Conservation (phyloP, 2,329 filamentous ascomycete genomes). For the Ophiostoma montium region DNA sequence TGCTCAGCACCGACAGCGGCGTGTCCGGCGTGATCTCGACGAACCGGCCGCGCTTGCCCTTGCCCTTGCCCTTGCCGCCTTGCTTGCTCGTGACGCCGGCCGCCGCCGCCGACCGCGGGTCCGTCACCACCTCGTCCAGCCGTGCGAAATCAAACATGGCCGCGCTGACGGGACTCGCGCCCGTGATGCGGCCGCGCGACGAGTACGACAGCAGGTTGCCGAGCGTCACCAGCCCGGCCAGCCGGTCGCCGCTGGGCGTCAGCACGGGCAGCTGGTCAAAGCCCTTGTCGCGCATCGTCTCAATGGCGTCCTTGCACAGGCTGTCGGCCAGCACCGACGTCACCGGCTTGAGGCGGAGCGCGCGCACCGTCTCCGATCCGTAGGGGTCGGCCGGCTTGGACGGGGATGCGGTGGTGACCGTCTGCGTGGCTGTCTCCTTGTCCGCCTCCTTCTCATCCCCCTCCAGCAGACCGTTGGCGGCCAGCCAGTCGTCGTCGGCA, state of each 20-base stretch:
- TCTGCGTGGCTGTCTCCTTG: too few relatives aligned
- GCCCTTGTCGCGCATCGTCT: slow-evolving; percentile 95
- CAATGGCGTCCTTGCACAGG: slow-evolving; percentile 73
- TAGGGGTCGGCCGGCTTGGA: slow-evolving; percentile 61
- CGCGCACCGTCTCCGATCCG: slow-evolving; percentile 61
- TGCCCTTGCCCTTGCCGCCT: too few relatives aligned
- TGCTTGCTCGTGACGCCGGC: not conserved
- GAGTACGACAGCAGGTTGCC: slow-evolving; percentile 90
- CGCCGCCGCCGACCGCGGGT: slow-evolving; percentile 39
- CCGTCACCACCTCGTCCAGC: slow-evolving; percentile 80
- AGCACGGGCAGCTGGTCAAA: slow-evolving; percentile 96
- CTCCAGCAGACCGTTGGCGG: slow-evolving; percentile 86
- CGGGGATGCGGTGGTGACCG: too few relatives aligned
- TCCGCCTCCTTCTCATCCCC: slow-evolving; percentile 10
- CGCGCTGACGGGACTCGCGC: slow-evolving; percentile 59
- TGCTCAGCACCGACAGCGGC: slow-evolving; percentile 65
- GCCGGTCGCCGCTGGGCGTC: slow-evolving; percentile 48
- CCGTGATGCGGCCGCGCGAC: slow-evolving; percentile 64
- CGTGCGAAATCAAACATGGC: slow-evolving; percentile 96
- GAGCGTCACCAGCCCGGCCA: slow-evolving; percentile 86
- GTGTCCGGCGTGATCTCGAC: slow-evolving; percentile 92
- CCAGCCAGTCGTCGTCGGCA: slow-evolving; percentile 96
- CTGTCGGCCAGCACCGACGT: slow-evolving; percentile 64
- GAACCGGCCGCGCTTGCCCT: slow-evolving; percentile 50
- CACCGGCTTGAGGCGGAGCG: slow-evolving; percentile 82